A percentile compares a stretch with the other conserved stretches of the same genome.
Conservation (phyloP, 495 filamentous ascomycete genomes). For the Thermothielavioides terrestris region DNA sequence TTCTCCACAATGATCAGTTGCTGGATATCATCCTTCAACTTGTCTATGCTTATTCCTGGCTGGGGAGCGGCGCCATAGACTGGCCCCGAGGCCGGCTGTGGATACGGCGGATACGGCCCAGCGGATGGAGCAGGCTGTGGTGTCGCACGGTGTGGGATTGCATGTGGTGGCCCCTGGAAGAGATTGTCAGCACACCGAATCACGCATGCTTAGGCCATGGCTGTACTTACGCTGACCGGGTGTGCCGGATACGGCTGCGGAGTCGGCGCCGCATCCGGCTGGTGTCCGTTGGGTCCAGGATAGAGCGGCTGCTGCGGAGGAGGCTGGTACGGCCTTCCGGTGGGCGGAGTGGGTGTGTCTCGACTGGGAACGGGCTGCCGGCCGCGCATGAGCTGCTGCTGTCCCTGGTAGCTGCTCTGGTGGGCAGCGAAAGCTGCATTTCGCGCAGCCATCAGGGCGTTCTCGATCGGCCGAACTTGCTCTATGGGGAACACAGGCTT, state of each 20-base stretch:
- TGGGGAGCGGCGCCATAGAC: conserved; percentile 30
- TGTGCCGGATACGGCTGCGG: conserved; percentile 23
- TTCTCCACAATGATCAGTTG: conserved; percentile 61
- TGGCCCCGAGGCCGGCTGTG: conserved; percentile 10
- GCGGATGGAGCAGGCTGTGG: conserved; percentile 26
- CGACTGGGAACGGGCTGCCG: conserved; percentile 51
- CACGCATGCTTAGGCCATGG: not conserved
- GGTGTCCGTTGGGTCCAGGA: conserved; percentile 13
- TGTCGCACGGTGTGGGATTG: conserved; percentile 22
- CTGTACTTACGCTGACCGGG: conserved; percentile 17
- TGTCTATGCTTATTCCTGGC: conserved; percentile 52
- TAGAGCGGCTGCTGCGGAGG: conserved; percentile 18
- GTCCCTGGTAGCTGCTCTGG: conserved; percentile 54
- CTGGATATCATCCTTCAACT: conserved; percentile 73
- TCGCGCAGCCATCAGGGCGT: conserved; percentile 78
- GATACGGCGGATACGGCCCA: conserved; percentile 22
- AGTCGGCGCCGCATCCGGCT: conserved; percentile 5
- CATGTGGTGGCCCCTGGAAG: conserved; percentile 20
- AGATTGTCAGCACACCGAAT: conserved; percentile 9
- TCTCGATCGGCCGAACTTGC: conserved; percentile 81
- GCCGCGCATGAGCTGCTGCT: conserved; percentile 53
- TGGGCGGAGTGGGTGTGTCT: conserved; percentile 63
- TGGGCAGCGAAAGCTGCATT: conserved; percentile 65
- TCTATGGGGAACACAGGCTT: conserved; percentile 84
- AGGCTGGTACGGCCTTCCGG: conserved; percentile 26